Evolutionary conservation across 2,329 filamentous ascomycete genomes (phyloP), one percentile per base, ranked within the genome.

Genomic region (Diaporthe ilicicola): DNA sequence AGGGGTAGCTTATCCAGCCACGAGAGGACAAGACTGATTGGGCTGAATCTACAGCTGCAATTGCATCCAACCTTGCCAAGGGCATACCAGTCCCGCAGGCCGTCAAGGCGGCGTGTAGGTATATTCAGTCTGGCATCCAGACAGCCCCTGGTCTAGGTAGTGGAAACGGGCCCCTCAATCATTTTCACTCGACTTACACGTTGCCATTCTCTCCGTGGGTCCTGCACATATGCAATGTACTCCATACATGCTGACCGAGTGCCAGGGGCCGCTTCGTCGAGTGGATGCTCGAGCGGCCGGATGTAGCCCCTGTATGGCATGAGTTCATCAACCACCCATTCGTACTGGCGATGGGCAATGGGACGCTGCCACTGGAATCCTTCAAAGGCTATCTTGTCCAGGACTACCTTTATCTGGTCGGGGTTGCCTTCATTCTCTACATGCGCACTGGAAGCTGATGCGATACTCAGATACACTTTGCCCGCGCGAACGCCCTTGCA

Each of bases 311-410:
- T 0, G 86, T 91, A 1, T 98, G 95, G 95, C 84, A 90, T 59
- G 83, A 84, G 15, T 97, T 94, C 77, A 91, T 93, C 2, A 86
- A 94, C 74, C 95, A 98, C 78, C 89, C 91, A 0, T 98, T 98
- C 77, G 93, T 97, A 51, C 85, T 91, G 77, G 89, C 88, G 17
- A 85, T 98, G 77, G 94, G 92, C 0, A 86, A 92, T 71, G 94
- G 94, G 0, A 92, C 88, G 9, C 84, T 98, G 24, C 92, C 93
- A 0, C 76, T 92, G 1, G 89, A 92, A 53, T 91, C 90, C 0
- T 98, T 97, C 85, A 96, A 94, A 80, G 88, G 92, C 48, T 98
- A 98, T 79, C 89, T 98, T 69, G 87, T 96, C 12, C 95, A 98
- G 76, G 95, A 98, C 77, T 98, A 98, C 77, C 85, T 97, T 5